Evolutionary conservation across 2,329 filamentous ascomycete genomes (phyloP).

Genomic region (Penicillium sp.): DNA sequence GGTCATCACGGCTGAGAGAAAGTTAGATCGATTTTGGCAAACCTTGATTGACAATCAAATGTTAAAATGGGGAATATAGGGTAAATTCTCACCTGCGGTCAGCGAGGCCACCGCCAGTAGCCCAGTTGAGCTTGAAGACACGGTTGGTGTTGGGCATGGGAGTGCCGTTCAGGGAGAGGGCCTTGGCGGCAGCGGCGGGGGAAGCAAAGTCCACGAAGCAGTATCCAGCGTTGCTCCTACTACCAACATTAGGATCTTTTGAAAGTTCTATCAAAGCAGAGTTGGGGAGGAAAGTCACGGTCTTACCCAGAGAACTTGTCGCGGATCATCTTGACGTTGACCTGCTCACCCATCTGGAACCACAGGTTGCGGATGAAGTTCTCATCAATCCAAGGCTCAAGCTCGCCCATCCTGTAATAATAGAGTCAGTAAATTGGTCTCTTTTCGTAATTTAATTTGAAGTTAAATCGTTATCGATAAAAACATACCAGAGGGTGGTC

Average conservation of each 20-base stretch:
- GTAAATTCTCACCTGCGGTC: slow-evolving; percentile 75
- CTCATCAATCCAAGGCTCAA: slow-evolving; percentile 99
- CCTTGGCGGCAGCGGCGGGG: slow-evolving; percentile 86
- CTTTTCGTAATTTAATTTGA: neutral
- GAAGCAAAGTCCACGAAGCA: slow-evolving; percentile 94
- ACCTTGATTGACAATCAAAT: neutral
- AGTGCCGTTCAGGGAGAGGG: slow-evolving; percentile 84
- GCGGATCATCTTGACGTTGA: slow-evolving; percentile 99
- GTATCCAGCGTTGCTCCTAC: slow-evolving; percentile 89
- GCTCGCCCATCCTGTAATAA: slow-evolving; percentile 87
- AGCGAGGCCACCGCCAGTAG: slow-evolving; percentile 91
- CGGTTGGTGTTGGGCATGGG: slow-evolving; percentile 92
- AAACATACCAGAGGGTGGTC: slow-evolving; percentile 61
- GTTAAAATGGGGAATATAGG: neutral
- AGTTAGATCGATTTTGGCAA: neutral
- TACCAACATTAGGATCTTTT: slow-evolving; percentile 49
- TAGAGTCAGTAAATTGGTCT: neutral
- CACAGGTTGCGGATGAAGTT: slow-evolving; percentile 97
- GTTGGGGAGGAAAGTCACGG: slow-evolving; percentile 8
- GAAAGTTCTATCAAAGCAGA: slow-evolving; percentile 21
- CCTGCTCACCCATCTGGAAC: slow-evolving; percentile 89
- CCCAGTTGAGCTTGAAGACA: slow-evolving; percentile 99
- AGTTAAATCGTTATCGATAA: no score
- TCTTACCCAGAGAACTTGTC: slow-evolving; percentile 97
- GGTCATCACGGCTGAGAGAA: slow-evolving; percentile 74